phyloP scores from a whole-genome alignment of 495 filamentous ascomycete species.

The Pseudotulostoma volvatum region DNA sequence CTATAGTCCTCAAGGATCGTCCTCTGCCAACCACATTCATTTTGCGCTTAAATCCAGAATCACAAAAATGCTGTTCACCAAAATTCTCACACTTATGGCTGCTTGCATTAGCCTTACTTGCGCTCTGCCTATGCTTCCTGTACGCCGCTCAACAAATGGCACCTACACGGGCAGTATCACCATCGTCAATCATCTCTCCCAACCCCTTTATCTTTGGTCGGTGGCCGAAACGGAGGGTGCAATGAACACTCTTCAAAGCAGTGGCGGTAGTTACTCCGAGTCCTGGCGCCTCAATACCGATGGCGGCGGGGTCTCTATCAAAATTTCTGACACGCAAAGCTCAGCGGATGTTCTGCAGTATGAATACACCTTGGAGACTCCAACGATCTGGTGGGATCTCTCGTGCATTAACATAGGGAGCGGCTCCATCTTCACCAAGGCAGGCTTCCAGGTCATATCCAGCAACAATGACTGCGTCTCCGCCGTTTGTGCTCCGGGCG shows the following conservation, averaged over 20 bases:
- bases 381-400: conserved; percentile 31
- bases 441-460: conserved; percentile 27
- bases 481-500: conserved; percentile 25
- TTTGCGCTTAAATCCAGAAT: background rate
- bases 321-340: conserved; percentile 21
- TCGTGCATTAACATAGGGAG: conserved; percentile 27
- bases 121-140: conserved; percentile 18
- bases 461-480: conserved; percentile 18
- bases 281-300: conserved; percentile 23
- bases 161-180: conserved; percentile 10
- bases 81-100: conserved; percentile 23
- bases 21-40: background rate
- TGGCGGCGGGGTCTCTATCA: conserved; percentile 32
- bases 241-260: conserved; percentile 22
- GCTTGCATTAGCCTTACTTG: conserved; percentile 22
- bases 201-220: conserved; percentile 28
- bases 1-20: too few species aligned
- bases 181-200: conserved; percentile 24
- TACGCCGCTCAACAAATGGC: conserved; percentile 24
- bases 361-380: conserved; percentile 26
- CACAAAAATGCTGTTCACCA: conserved; percentile 27
- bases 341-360: conserved; percentile 28
- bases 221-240: conserved; percentile 16
- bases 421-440: conserved; percentile 23
- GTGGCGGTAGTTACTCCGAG: conserved; percentile 21